A percentile compares a stretch with the other conserved stretches of the same genome.
These are phyloP conservation scores for Phytomonas francai DNA, from an alignment of 208 protist species.

Conservation along the genomic window DNA sequence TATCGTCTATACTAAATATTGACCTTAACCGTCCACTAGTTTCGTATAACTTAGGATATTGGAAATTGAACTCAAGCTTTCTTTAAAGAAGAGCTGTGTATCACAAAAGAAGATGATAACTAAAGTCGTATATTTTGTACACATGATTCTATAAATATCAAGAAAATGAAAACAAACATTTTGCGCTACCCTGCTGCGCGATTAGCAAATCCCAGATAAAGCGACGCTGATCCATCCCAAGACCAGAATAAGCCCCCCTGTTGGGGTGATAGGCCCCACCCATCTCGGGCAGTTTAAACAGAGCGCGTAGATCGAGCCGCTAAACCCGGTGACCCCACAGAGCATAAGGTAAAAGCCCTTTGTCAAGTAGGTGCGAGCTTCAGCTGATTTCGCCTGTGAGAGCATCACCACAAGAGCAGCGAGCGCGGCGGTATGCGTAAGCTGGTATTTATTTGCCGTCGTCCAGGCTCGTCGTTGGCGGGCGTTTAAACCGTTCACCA, in stretches of 20 bases:
- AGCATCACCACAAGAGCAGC: constrained; percentile 26
- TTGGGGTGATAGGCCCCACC: constrained; percentile 52
- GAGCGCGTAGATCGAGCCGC: constrained; percentile 61
- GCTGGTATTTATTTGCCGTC: constrained; percentile 45
- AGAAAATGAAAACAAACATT: background rate
- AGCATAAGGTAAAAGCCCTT: constrained; percentile 47
- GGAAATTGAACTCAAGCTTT: background rate
- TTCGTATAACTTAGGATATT: background rate
- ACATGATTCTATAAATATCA: background rate
- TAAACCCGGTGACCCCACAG: constrained; percentile 41
- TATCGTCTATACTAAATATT: too few species aligned
- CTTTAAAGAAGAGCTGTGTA: background rate
- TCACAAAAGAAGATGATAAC: background rate
- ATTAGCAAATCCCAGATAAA: constrained; percentile 22
- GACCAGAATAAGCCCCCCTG: constrained; percentile 56
- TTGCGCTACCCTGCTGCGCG: background rate
- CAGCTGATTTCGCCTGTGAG: constrained; percentile 17
- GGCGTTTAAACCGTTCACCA: constrained; percentile 24
- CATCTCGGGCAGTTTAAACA: constrained; percentile 33
- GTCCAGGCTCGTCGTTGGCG: constrained; percentile 36
- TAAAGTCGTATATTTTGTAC: background rate
- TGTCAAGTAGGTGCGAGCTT: constrained; percentile 22
- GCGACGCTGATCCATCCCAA: constrained; percentile 51
- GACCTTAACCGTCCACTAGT: too few species aligned
- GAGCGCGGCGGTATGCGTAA: constrained; percentile 31